These are phyloP conservation scores for Boletus vermiculosoides DNA, from an alignment of 768 basidiomycete genomes.

Conservation along the genomic window DNA sequence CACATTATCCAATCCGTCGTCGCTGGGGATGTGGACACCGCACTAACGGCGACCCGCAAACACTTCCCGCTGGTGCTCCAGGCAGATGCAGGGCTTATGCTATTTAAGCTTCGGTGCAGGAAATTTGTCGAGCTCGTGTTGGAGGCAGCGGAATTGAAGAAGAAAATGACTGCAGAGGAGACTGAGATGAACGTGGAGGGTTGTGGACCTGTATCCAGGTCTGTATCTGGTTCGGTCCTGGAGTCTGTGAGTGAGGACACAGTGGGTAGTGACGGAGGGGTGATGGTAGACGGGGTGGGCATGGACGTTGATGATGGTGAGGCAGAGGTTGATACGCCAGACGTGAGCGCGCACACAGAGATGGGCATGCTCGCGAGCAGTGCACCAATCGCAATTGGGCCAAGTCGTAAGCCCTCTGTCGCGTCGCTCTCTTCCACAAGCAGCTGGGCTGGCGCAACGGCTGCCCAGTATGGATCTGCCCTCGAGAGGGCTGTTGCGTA, in stretches of 20 bases:
- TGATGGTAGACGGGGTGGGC: constrained; percentile 48
- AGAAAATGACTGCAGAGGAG: constrained; percentile 50
- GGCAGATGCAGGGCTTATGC: constrained; percentile 64
- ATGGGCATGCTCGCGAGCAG: constrained; percentile 16
- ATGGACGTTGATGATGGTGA: constrained; percentile 52
- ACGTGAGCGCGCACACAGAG: constrained; percentile 11
- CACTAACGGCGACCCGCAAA: constrained; percentile 52
- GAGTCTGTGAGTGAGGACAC: constrained; percentile 37
- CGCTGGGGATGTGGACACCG: constrained; percentile 68
- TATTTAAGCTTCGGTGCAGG: constrained; percentile 81
- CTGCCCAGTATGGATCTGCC: constrained; percentile 52
- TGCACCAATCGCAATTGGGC: constrained; percentile 32
- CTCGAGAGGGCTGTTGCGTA: constrained; percentile 69
- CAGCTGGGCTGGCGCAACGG: constrained; percentile 24
- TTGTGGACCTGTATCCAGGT: constrained; percentile 25
- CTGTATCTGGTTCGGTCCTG: constrained; percentile 23
- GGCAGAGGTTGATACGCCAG: constrained; percentile 32
- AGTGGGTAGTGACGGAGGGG: constrained; percentile 38
- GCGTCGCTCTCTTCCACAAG: constrained; percentile 28
- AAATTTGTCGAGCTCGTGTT: constrained; percentile 83
- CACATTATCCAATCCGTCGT: constrained; percentile 67
- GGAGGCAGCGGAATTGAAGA: constrained; percentile 67
- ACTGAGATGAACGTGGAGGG: constrained; percentile 31
- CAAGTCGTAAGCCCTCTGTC: constrained; percentile 30
- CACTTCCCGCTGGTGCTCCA: constrained; percentile 66